Base-by-base conservation (phyloP, 306 rosid genomes). In the Chamaecrista fasciculata region DNA sequence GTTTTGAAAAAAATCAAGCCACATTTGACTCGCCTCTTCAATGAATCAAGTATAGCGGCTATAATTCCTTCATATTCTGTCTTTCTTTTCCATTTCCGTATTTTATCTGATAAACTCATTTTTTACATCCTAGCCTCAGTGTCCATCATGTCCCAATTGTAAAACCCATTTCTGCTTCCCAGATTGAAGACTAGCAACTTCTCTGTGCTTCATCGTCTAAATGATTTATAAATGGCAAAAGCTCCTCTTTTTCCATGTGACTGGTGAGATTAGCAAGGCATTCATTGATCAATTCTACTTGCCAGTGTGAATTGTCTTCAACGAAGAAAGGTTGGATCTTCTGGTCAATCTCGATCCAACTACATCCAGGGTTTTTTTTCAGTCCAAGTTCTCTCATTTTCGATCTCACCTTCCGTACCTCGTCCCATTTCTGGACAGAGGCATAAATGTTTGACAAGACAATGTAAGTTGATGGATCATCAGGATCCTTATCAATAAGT, bases 311-410 rank as follows among this genome's bases (percentile, higher is more conserved):
- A 55, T 86, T 68, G 76, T 89, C 96, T 67, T 80, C 86, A 18
- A 77, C 85, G 80, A 89, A 88, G 68, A 91, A 91, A 34, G 88
- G 77, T 5, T 77, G 84, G 51, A 86, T 86, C 70, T 65, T 83
- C 57, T 80, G 70, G 78, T 86, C 74, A 77, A 85, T 80, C 82
- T 89, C 96, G 52, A 85, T 86, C 96, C 96, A 91, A 67, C 97
- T 89, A 76, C 90, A 91, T 37, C 96, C 94, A 8, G 94, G 93
- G 40, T 64, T 86, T 78, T 91, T 91, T 82, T 75, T 86, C 70
- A 88, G 76, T 62, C 96, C 88, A 47, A 88, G 73, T 50, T 84
- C 89, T 56, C 84, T 91, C 88, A 86, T 85, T 78, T 85, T 86
- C 52, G 71, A 81, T 80, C 93, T 82, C 70, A 88, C 84, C 56